These are phyloP conservation scores for Plasmodium sp. DNA, from an alignment of 169 alveolate species.

Conservation along the genomic window DNA sequence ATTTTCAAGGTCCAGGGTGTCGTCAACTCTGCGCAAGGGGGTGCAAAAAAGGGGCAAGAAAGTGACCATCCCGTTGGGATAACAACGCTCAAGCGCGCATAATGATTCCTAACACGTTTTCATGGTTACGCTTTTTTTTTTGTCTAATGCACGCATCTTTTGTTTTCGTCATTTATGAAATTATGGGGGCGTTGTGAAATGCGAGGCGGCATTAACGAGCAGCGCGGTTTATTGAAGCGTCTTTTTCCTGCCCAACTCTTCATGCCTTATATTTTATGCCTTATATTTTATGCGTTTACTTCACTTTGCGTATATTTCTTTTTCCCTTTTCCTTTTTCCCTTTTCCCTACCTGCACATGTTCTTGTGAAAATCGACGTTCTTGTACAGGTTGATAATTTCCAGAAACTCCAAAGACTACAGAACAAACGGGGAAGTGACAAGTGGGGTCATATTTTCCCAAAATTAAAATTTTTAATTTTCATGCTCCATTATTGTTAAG, in stretches of 20 bases:
- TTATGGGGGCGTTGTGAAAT: no score
- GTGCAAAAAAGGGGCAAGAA: not conserved
- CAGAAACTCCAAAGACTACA: conserved; percentile 64
- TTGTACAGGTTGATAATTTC: conserved; percentile 66
- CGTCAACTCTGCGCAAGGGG: conserved; percentile 34
- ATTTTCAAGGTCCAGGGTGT: conserved; percentile 45
- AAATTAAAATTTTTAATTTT: not conserved
- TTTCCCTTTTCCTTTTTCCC: not conserved
- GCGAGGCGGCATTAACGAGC: no score
- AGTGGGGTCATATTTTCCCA: not conserved
- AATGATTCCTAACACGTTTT: not conserved
- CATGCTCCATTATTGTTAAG: not conserved
- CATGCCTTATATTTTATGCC: no score
- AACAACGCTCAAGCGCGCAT: not conserved
- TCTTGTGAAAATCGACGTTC: conserved; percentile 65
- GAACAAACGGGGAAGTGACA: not conserved
- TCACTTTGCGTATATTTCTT: not conserved
- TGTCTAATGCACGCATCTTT: not conserved
- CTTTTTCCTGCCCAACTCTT: no score
- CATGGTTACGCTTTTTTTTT: not conserved
- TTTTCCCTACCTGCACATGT: conserved; percentile 72
- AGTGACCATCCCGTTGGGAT: not conserved
- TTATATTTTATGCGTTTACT: no score
- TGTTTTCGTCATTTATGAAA: no score
- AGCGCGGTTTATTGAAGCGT: no score